A percentile compares a stretch with the other conserved stretches of the same genome.
Evolutionary conservation across 345 rosid genomes (phyloP).

Genomic region (Alliaria petiolata): DNA sequence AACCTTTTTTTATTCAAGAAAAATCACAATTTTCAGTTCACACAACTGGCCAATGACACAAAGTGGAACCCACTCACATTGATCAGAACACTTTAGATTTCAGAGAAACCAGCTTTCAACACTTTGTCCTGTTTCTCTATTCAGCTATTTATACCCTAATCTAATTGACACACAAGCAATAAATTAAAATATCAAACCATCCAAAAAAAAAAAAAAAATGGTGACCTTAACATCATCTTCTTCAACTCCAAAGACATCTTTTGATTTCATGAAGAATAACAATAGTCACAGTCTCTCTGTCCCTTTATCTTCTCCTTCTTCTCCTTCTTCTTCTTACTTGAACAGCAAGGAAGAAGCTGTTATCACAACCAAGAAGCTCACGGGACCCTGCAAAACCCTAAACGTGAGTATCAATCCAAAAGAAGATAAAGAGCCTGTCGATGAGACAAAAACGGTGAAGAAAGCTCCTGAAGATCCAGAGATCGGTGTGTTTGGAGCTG

Average conservation of each 20-base stretch:
- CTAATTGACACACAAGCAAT: not conserved
- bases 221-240: conserved; percentile 25
- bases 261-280: conserved; percentile 27
- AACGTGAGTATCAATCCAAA: conserved; percentile 11
- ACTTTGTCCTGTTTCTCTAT: conserved; percentile 13
- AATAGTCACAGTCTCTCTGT: not conserved
- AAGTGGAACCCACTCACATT: conserved; percentile 26
- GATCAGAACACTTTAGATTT: conserved; percentile 11
- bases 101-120: conserved; percentile 22
- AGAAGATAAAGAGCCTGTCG: not conserved
- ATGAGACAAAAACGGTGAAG: conserved; percentile 10
- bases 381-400: conserved; percentile 28
- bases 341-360: conserved; percentile 39
- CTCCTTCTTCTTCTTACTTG: conserved; percentile 44
- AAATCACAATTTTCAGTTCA: not conserved
- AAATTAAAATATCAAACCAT: not conserved
- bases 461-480: conserved; percentile 58
- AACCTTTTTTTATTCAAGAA: not conserved
- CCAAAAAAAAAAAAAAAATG: conserved; percentile 1
- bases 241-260: conserved; percentile 33
- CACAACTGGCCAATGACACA: conserved; percentile 20
- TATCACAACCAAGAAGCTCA: conserved; percentile 35
- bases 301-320: conserved; percentile 27
- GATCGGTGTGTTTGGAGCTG: conserved; percentile 82
- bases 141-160: conserved; percentile 24